Evolutionary conservation across 139 green algal genomes (phyloP).

Genomic region (Tetradesmus obliquus): DNA sequence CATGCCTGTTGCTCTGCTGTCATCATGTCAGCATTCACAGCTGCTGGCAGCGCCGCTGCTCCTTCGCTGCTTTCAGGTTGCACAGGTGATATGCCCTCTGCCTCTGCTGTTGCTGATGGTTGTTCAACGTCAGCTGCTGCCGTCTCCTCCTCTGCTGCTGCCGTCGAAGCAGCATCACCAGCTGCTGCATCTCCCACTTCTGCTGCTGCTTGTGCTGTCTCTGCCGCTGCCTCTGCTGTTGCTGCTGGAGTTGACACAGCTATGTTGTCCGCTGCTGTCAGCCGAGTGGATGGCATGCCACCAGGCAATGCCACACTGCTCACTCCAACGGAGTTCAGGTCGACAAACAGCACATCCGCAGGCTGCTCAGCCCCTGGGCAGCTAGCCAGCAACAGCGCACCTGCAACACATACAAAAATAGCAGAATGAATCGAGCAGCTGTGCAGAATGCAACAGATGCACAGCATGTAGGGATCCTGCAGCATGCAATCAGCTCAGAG

Average conservation of each 20-base stretch:
- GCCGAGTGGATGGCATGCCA: background rate
- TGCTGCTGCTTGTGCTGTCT: no score
- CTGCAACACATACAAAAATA: background rate
- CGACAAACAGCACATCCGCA: slow-evolving; percentile 9
- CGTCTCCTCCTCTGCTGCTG: background rate
- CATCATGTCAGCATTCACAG: no score
- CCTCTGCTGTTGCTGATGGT: background rate
- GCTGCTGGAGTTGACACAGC: background rate
- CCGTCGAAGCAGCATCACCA: no score
- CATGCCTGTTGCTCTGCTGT: background rate
- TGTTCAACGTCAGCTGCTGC: background rate
- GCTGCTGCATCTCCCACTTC: background rate
- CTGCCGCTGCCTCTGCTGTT: background rate
- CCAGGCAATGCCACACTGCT: background rate
- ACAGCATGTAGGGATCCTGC: background rate
- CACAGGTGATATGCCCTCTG: background rate
- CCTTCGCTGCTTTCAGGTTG: background rate
- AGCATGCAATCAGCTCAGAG: no score
- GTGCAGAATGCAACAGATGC: background rate
- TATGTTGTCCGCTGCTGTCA: background rate
- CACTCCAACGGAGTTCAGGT: slow-evolving; percentile 10
- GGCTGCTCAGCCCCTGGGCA: background rate
- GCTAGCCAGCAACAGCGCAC: slow-evolving; percentile 6
- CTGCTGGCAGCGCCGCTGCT: background rate
- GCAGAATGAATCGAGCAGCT: background rate